Conservation (phyloP, 768 basidiomycete species). For the Hypsizygus marmoreus region DNA sequence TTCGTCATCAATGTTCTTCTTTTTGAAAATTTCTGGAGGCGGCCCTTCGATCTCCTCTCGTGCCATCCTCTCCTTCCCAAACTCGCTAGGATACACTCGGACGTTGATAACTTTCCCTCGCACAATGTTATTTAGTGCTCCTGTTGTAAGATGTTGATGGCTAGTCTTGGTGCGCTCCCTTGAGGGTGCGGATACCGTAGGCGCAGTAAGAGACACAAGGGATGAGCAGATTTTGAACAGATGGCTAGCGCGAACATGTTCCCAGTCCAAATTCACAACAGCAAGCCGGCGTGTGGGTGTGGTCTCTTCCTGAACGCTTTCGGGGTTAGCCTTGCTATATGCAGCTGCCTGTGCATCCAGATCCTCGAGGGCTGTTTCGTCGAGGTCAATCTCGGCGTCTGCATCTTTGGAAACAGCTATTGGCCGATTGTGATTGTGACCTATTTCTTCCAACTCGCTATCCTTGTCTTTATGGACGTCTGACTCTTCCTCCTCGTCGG, state of each 20-base stretch:
- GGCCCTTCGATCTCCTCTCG: constrained; percentile 91
- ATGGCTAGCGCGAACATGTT: constrained; percentile 86
- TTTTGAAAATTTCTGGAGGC: constrained; percentile 80
- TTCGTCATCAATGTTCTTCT: constrained; percentile 43
- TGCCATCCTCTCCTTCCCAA: constrained; percentile 85
- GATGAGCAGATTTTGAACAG: constrained; percentile 93
- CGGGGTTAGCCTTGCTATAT: constrained; percentile 53
- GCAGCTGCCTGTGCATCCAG: constrained; percentile 75
- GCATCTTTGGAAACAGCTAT: constrained; percentile 40
- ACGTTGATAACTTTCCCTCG: constrained; percentile 77
- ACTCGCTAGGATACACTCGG: constrained; percentile 89
- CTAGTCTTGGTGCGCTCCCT: constrained; percentile 16
- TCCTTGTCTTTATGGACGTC: constrained; percentile 40
- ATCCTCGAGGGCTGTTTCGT: constrained; percentile 72
- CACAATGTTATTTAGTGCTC: constrained; percentile 33
- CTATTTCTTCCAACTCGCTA: constrained; percentile 51
- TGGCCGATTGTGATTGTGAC: constrained; percentile 44
- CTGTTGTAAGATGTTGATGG: constrained; percentile 18
- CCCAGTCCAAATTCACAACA: constrained; percentile 97
- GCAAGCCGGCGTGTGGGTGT: constrained; percentile 74
- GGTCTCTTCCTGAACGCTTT: constrained; percentile 39
- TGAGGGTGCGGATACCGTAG: constrained; percentile 36
- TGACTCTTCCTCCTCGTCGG: constrained; percentile 66
- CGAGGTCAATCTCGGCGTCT: constrained; percentile 70
- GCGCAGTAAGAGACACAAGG: constrained; percentile 64